A percentile compares a stretch with the other conserved stretches of the same genome.
Conservation (phyloP, 495 filamentous ascomycete genomes). For the Penicillium goetzii region DNA sequence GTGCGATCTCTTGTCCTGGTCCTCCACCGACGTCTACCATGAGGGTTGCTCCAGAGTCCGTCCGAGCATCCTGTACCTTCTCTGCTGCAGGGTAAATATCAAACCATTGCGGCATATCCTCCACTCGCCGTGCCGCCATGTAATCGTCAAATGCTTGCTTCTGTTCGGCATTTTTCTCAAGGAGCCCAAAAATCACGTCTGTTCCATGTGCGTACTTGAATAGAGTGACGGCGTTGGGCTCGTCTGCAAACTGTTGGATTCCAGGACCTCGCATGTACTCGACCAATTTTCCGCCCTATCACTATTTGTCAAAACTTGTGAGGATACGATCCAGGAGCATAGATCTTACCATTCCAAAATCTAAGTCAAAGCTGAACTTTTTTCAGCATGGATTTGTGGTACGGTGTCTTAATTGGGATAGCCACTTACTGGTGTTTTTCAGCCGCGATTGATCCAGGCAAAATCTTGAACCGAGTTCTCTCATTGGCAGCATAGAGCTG, state of each 20-base stretch:
- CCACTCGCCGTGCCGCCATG: conserved; percentile 31
- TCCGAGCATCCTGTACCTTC: conserved; percentile 21
- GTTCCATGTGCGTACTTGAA: conserved; percentile 31
- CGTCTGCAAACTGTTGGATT: conserved; percentile 31
- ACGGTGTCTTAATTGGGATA: not conserved
- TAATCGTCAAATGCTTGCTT: conserved; percentile 33
- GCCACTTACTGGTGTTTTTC: conserved; percentile 31
- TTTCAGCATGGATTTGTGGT: not conserved
- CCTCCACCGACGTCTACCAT: conserved; percentile 57
- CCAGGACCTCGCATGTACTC: conserved; percentile 35
- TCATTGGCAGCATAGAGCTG: conserved; percentile 29
- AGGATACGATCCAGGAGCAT: not conserved
- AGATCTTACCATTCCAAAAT: conserved; percentile 20
- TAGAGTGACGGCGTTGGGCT: conserved; percentile 21
- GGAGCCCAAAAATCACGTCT: conserved; percentile 26
- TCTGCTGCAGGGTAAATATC: conserved; percentile 23
- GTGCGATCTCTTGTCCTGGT: conserved; percentile 50
- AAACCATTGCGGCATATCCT: conserved; percentile 32
- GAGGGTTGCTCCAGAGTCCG: not conserved
- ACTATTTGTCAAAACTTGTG: not conserved
- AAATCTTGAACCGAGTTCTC: conserved; percentile 25
- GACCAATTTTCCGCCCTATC: conserved; percentile 23
- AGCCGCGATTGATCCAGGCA: conserved; percentile 30
- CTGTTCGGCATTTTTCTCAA: conserved; percentile 30
- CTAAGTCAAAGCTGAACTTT: conserved; percentile 15